These are phyloP conservation scores for Pythium sp. DNA, from an alignment of 352 stramenopile species.

Conservation along the genomic window DNA sequence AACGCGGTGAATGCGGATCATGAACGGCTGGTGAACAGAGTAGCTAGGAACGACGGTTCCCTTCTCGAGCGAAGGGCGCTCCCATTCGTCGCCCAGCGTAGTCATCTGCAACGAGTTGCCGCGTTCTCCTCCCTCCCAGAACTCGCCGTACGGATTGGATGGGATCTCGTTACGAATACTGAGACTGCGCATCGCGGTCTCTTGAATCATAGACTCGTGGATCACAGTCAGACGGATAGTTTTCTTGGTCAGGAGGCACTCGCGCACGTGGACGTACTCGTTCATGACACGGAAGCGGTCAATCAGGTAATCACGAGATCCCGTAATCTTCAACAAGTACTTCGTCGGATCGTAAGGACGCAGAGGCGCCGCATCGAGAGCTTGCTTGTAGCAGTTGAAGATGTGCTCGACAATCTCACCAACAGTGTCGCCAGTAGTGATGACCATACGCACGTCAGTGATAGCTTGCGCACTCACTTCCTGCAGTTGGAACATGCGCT, in stretches of 20 bases:
- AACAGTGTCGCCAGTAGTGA: conserved; percentile 79
- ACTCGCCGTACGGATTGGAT: conserved; percentile 58
- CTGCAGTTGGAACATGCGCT: conserved; percentile 80
- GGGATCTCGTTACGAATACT: conserved; percentile 65
- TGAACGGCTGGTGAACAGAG: conserved; percentile 59
- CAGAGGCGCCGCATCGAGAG: conserved; percentile 68
- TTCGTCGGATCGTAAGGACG: conserved; percentile 75
- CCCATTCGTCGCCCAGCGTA: conserved; percentile 66
- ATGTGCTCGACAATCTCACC: conserved; percentile 87
- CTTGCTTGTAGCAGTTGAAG: conserved; percentile 87
- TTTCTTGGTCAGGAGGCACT: conserved; percentile 86
- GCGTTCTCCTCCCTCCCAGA: conserved; percentile 53
- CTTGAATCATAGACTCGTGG: conserved; percentile 84
- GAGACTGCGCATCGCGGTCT: conserved; percentile 73
- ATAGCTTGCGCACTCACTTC: conserved; percentile 83
- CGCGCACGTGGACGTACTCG: conserved; percentile 86
- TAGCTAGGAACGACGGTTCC: conserved; percentile 44
- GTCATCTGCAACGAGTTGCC: conserved; percentile 68
- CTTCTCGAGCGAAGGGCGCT: conserved; percentile 38
- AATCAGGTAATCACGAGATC: conserved; percentile 85
- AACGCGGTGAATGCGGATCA: conserved; percentile 71
- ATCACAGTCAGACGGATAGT: conserved; percentile 81
- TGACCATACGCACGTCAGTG: conserved; percentile 85
- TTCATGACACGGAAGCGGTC: conserved; percentile 81
- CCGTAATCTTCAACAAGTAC: conserved; percentile 85